phyloP scores from a whole-genome alignment of 257 asterid genomes.

The Rubia yunnanensis region DNA sequence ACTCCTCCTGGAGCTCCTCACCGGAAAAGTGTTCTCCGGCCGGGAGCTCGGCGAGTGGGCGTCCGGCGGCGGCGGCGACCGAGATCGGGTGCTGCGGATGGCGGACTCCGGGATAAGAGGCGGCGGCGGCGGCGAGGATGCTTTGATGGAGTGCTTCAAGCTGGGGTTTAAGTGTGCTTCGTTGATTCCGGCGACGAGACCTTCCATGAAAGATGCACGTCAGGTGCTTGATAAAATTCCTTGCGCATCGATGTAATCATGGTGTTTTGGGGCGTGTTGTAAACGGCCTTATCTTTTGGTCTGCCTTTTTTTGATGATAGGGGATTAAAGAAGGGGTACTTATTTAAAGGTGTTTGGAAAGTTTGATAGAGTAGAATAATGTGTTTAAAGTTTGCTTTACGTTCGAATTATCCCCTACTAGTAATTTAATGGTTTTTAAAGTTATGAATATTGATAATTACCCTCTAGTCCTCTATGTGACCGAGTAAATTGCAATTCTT shows the following conservation, averaged over 20 bases:
- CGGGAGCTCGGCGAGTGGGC: slow-evolving; percentile 66
- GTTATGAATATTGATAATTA: no score
- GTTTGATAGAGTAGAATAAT: not conserved
- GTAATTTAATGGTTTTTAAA: not conserved
- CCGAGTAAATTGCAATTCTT: no score
- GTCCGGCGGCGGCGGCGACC: slow-evolving; percentile 37
- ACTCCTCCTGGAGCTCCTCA: slow-evolving; percentile 60
- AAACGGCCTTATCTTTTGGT: slow-evolving; percentile 8
- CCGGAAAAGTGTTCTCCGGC: slow-evolving; percentile 72
- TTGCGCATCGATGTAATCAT: slow-evolving; percentile 16
- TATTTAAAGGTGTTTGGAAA: slow-evolving; percentile 30
- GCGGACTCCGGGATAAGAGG: slow-evolving; percentile 56
- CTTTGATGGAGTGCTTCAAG: slow-evolving; percentile 61
- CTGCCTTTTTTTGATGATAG: slow-evolving; percentile 41
- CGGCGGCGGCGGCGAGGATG: slow-evolving; percentile 55
- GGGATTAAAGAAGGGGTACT: slow-evolving; percentile 31
- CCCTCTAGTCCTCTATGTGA: no score
- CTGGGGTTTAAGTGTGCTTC: slow-evolving; percentile 86
- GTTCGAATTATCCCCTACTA: not conserved
- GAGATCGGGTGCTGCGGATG: slow-evolving; percentile 43
- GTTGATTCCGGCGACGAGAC: slow-evolving; percentile 71
- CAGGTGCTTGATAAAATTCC: slow-evolving; percentile 56
- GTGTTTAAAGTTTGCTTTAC: not conserved
- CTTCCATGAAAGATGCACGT: slow-evolving; percentile 78
- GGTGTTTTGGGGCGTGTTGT: no score